Base-by-base conservation (phyloP, 2,329 filamentous ascomycete species). In the Gremmenia infestans region DNA sequence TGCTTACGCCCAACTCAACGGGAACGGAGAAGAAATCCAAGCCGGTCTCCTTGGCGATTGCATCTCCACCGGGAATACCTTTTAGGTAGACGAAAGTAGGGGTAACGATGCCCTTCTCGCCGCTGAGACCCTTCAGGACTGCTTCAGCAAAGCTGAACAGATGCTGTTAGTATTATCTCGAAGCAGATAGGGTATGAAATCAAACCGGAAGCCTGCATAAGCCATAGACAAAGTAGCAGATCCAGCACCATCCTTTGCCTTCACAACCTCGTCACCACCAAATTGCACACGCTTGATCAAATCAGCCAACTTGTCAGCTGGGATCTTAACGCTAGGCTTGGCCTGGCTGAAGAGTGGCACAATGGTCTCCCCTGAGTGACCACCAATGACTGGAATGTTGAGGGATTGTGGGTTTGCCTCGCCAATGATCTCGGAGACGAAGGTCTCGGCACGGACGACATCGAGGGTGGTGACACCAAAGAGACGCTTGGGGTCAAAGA, bases 401-500 rank as follows among this genome's bases (percentile, higher is more conserved):
- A 91, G 82, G 74, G 92, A 88, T 69, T 87, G 82, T 58, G 92
- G 90, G 73, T 93, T 86, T 72, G 86, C 83, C 77, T 89, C 85
- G 76, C 92, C 91, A 60, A 82, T 82, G 70, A 95, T 87, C 70
- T 90, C 86, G 68, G 91, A 88, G 59, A 96, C 89, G 73, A 99
- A 99, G 64, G 92, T 97, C 82, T 97, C 91, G 66, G 94, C 91
- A 73, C 94, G 93, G 72, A 99, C 94, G 69, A 99, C 92, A 75
- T 99, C 94, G 67, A 99, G 88, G 50, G 94, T 97, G 71, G 94
- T 99, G 72, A 99, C 94, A 82, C 94, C 94, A 72, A 99, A 99
- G 62, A 99, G 87, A 74, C 88, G 91, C 83, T 94, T 88, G 66
- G 94, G 81, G 81, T 99, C 88, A 78, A 97, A 99, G 71, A 96